Evolutionary conservation across 2,329 filamentous ascomycete species (phyloP).

Genomic region (Stagonosporopsis vannaccii): DNA sequence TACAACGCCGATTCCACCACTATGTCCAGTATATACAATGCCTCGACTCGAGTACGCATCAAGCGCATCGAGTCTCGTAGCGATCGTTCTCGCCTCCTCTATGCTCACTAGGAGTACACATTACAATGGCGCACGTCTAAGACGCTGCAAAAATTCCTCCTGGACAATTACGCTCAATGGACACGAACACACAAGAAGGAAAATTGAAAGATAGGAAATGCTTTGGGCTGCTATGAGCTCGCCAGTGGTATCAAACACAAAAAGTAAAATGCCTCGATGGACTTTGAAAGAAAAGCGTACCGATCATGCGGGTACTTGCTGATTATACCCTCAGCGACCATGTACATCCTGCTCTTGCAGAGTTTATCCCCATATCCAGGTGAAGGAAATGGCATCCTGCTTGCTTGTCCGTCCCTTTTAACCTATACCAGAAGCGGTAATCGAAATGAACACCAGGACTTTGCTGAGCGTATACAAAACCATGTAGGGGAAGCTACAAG

Average conservation of each 20-base stretch:
- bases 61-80: slow-evolving; percentile 7
- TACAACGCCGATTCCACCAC: not conserved
- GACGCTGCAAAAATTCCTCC: slow-evolving; percentile 2
- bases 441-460: not conserved
- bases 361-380: not conserved
- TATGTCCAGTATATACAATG: slow-evolving; percentile 6
- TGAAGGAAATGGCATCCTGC: not conserved
- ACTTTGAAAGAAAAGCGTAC: slow-evolving; percentile 6
- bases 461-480: not conserved
- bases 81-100: not conserved
- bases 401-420: not conserved
- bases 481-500: not conserved
- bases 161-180: slow-evolving; percentile 14
- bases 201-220: slow-evolving; percentile 17
- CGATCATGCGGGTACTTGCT: not conserved
- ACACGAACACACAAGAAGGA: slow-evolving; percentile 15
- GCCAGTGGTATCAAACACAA: slow-evolving; percentile 26
- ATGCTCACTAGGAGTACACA: slow-evolving; percentile 21
- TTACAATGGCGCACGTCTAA: slow-evolving; percentile 15
- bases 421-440: not conserved
- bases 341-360: not conserved
- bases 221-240: slow-evolving; percentile 19
- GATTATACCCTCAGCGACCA: not conserved
- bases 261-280: slow-evolving; percentile 9
- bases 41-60: slow-evolving; percentile 8